Base-by-base conservation (phyloP, 306 rosid species). In the Cucurbita maxima region DNA sequence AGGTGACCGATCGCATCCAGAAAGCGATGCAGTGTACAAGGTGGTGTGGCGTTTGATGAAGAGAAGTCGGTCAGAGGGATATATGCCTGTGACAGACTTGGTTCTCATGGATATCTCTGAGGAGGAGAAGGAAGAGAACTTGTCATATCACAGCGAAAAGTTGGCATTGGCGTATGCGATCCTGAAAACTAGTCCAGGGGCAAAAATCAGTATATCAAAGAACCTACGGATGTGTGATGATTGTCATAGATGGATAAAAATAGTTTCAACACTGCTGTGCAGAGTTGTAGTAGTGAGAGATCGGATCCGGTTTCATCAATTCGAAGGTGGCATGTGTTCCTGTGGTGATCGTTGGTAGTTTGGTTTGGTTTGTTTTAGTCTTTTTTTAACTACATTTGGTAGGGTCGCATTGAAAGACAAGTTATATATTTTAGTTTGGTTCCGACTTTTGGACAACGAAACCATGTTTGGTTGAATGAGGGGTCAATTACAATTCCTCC, bases 401-500 rank as follows among this genome's bases (percentile, higher is more conserved):
- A 30, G 34, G 34, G 34, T 30, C 34, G 34, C 34, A 30, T 30
- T 30, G 34, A 30, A 30, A 30, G 3, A 30, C 34, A 30, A 30
- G 3, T 30, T 30, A 30, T 30, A 30, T 30, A 30, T 30, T 30
- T 30, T 30, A 30, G 3, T 30, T 30, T 30, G 89, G 97, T 91
- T 71, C 97, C 89, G 78, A 91, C 97, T 72, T 91, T 91, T 82
- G 97, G 97, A 75, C 97, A 88, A 62, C 84, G 86, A 81, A 88
- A 91, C 84, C 97, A 91, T 38, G 97, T 91, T 76, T 91, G 97
- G 81, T 77, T 91, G 86, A 88, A 91, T 68, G 92, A 91, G 16
- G 86, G 97, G 16, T 91, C 96, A 55, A 87, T 91, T 45, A 91
- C 90, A n/a, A 82, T 91, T 80, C 97, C 97, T 81, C 97, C 97